Base-by-base conservation (phyloP, 2,329 filamentous ascomycete genomes). In the Apiospora pterosperma region DNA sequence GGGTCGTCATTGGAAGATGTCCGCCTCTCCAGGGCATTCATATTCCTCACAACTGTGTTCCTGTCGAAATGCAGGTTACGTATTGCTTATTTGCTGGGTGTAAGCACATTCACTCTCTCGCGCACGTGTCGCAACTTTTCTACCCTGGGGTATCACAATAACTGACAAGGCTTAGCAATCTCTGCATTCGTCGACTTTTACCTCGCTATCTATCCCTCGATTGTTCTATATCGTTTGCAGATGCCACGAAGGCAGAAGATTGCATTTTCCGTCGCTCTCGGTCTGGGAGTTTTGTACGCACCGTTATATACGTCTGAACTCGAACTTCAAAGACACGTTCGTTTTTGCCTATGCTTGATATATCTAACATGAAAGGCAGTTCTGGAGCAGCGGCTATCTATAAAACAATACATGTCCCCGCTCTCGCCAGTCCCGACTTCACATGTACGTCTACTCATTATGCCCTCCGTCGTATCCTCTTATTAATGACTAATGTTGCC, bases 121-220 rank as follows among this genome's bases (percentile, higher is more conserved):
- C 8, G 10, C n/a, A n/a, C n/a, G n/a, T n/a, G n/a, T n/a, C n/a
- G n/a, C n/a, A n/a, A n/a, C n/a, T n/a, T n/a, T n/a, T n/a, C n/a
- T n/a, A n/a, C n/a, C n/a, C n/a, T n/a, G n/a, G n/a, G n/a, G n/a
- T n/a, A n/a, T 52, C 12, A 52, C 21, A 52, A 52, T 21, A 14
- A 8, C 11, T 14, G 8, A 14, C 11, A 8, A 52, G 12, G 25
- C n/a, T 25, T 59, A 77, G 76, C 69, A 0, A 68, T 76, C 23
- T 79, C 76, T 16, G 77, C 73, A 1, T 68, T 75, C 25, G 72
- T 77, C 19, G 79, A 81, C 65, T 67, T 81, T 0, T 81, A 81
- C 61, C 73, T 81, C 4, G 78, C 80, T 16, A 66, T 80, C 0
- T 81, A 81, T 42, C 79, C 79, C 0, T 74, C 75, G 2, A 59